Percentiles rank a stretch among this genome's conserved stretches.
phyloP scores from a whole-genome alignment of 2,329 filamentous ascomycete species.

The Berkeleyomyces rouxiae region DNA sequence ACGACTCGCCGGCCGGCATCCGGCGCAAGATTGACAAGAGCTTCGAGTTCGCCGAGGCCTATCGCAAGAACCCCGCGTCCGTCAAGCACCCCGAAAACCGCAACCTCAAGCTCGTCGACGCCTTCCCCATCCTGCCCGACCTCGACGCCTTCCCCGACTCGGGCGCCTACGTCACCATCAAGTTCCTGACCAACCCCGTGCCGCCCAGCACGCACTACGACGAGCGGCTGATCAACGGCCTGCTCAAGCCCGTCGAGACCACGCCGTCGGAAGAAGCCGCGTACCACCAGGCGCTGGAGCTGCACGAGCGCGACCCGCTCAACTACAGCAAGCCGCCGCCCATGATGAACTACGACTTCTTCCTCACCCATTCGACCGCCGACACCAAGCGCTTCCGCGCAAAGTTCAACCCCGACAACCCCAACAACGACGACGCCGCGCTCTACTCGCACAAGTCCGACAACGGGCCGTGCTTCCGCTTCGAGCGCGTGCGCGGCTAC shows the following conservation, averaged over 20 bases:
- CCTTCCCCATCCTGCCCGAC: conserved; percentile 46
- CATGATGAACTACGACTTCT: conserved; percentile 50
- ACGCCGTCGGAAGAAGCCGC: conserved; percentile 37
- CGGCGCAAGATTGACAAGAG: conserved; percentile 49
- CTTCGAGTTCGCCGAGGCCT: conserved; percentile 37
- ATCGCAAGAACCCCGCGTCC: conserved; percentile 35
- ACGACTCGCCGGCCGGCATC: conserved; percentile 49
- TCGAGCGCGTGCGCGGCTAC: conserved; percentile 46
- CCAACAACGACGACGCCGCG: conserved; percentile 34
- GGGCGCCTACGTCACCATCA: conserved; percentile 52
- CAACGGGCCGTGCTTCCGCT: conserved; percentile 37
- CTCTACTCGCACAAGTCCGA: conserved; percentile 37
- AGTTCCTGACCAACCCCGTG: conserved; percentile 50
- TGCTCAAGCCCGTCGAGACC: conserved; percentile 43
- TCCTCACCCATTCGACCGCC: conserved; percentile 34
- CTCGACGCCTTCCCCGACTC: conserved; percentile 53
- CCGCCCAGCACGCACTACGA: conserved; percentile 37
- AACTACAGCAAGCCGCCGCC: conserved; percentile 39
- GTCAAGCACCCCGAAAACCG: conserved; percentile 43
- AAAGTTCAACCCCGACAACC: conserved; percentile 42
- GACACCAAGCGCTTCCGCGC: conserved; percentile 39
- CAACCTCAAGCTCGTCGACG: conserved; percentile 40
- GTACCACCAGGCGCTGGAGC: conserved; percentile 33
- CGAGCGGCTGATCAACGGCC: conserved; percentile 40
- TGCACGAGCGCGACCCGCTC: conserved; percentile 39